These are phyloP conservation scores for Gaultheria prostrata DNA, from an alignment of 148 eudicot genomes.

Conservation along the genomic window DNA sequence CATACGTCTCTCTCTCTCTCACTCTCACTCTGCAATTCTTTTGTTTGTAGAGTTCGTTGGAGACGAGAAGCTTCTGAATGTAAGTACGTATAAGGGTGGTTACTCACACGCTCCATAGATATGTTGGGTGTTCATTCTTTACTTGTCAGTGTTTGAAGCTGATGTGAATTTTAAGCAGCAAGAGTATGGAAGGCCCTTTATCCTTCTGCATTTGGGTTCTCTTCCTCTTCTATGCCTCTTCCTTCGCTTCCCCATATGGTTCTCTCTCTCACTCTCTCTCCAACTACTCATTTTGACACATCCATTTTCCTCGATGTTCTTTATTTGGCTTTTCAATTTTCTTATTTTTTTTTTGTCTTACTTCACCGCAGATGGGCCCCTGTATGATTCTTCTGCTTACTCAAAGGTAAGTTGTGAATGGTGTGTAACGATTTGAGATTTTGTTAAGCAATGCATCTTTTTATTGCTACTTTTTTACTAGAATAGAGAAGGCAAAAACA, in stretches of 20 bases:
- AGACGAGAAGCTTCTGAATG: not conserved
- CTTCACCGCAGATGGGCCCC: conserved; percentile 34
- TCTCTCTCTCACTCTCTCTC: conserved; percentile 24
- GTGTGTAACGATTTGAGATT: not conserved
- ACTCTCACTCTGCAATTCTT: not conserved
- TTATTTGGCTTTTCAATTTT: not conserved
- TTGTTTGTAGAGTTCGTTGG: not conserved
- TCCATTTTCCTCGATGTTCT: not conserved
- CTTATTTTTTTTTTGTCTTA: not conserved
- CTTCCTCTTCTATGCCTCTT: conserved; percentile 7
- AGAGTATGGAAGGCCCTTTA: conserved; percentile 15
- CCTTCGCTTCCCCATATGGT: conserved; percentile 21
- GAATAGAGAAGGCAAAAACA: not conserved
- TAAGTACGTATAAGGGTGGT: not conserved
- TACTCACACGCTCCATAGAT: not conserved
- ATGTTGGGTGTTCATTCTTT: not conserved
- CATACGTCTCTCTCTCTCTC: conserved; percentile 1
- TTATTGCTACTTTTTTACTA: not conserved
- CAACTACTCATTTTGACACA: not conserved
- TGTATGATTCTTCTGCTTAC: conserved; percentile 40
- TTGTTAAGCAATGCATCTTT: too few relatives aligned
- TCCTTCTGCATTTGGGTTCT: conserved; percentile 13
- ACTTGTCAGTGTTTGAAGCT: not conserved
- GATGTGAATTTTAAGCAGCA: conserved; percentile 11
- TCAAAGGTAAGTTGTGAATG: conserved; percentile 26